Base-by-base conservation (phyloP, 164 flowering plant genomes). In the Nymphaea thermarum region DNA sequence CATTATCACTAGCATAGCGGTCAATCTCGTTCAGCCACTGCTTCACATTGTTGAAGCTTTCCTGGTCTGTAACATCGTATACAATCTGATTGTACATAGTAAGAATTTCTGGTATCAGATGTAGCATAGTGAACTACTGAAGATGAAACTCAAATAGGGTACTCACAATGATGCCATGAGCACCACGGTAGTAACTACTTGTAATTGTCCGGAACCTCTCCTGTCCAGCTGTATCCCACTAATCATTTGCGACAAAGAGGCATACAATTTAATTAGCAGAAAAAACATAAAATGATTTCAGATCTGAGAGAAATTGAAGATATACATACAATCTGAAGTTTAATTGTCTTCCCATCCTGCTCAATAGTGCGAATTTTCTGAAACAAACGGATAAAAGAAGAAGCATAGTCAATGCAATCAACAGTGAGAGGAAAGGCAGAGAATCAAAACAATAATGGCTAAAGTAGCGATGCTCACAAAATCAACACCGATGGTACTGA, bases 141-240 rank as follows among this genome's bases (percentile, higher is more conserved):
- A 17, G 10, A 15, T 18, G 44, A 43, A 68, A 42, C 16, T 36
- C 16, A 7, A 60, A 65, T 6, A 66, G 12, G 43, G 12, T 14
- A 69, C 87, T 80, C 67, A 87, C 92, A 76, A 86, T 89, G 60
- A 87, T 87, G 45, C 92, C 96, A 82, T 87, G 90, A 66, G 92
- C 92, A 67, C 96, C 96, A 65, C 95, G 88, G 70, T 89, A 89
- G 80, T 89, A 89, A 76, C 95, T 89, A 77, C 95, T 89, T 4
- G 95, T 89, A 67, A 89, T 89, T 59, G 95, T 89, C 70, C 91
- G 78, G 60, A 89, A 87, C 42, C 91, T 87, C 73, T 87, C 91
- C 79, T 87, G 95, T 59, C 95, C 91, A 70, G 91, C 95, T 59
- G 91, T 89, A 74, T 89, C 95, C 95, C 91, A 89, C 95, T 89